Base-by-base conservation (phyloP, 2,329 filamentous ascomycete species). In the Chaetothyriales sp. region DNA sequence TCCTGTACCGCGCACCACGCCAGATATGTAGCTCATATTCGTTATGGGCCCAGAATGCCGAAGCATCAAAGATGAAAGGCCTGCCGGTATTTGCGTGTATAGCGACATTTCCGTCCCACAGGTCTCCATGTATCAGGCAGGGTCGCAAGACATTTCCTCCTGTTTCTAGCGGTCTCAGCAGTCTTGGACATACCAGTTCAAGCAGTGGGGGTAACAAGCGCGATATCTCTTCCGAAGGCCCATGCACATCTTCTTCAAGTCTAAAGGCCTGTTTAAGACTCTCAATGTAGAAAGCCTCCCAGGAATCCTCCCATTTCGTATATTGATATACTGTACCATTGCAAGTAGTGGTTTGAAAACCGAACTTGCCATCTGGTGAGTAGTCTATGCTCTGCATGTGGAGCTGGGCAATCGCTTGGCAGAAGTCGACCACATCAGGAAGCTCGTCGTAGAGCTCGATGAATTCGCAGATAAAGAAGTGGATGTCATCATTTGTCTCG, bases 51-150 rank as follows among this genome's bases (percentile, higher is more conserved):
- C 68, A 72, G 48, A 64, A 68, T 0, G 58, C 61, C 2, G 61
- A 64, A 1, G 65, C 61, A 51, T 72, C 69, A 48, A 68, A 71
- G 5, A 71, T 58, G 13, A 63, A 44, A 2, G 65, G 53, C 1
- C 64, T 46, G 1, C 59, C 62, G 0, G 61, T 70, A 4, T 61
- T 51, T 1, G 53, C 48, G 43, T 65, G 60, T 8, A 63, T 63
- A 0, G 64, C 67, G 2, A 62, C 55, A 52, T 73, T 73, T 1
- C 59, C 64, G 40, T 72, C 64, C 69, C 67, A 72, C 2, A 71
- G 56, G 54, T 72, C 68, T 0, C 67, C 69, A 52, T 70, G 68
- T 13, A 69, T 64, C 43, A 70, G 56, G 18, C 55, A 54, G 22
- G 62, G 62, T 46, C 61, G 64, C 29, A 64, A 48, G 4, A 43